Evolutionary conservation across 2,329 filamentous ascomycete genomes (phyloP).

Genomic region (Paracoccidioides brasiliensis): DNA sequence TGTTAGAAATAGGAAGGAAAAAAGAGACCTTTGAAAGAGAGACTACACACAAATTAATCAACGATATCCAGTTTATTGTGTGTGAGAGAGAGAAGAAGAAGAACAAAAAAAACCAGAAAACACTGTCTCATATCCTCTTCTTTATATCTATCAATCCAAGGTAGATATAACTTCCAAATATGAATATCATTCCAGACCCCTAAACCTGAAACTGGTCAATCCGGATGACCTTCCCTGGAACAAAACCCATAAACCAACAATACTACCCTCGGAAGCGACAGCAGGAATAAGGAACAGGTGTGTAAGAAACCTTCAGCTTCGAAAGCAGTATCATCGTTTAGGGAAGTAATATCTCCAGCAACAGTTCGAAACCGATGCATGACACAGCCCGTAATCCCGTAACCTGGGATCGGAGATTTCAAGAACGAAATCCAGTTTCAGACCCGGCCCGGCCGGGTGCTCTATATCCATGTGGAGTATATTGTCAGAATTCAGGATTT

Average conservation of each 20-base stretch:
- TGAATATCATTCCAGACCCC: background rate
- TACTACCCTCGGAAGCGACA: background rate
- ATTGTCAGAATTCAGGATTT: background rate
- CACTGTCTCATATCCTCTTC: background rate
- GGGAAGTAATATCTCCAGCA: background rate
- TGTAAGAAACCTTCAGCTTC: background rate
- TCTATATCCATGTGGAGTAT: background rate
- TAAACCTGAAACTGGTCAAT: background rate
- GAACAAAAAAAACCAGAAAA: background rate
- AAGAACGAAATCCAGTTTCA: background rate
- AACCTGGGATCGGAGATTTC: background rate
- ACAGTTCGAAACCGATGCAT: background rate
- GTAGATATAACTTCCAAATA: background rate
- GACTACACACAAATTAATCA: background rate
- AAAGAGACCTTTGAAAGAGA: background rate
- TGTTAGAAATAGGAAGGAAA: background rate
- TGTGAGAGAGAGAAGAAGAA: too few relatives aligned
- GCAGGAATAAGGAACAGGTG: background rate
- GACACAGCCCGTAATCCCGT: background rate
- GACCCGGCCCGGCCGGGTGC: background rate
- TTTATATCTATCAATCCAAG: conserved; percentile 10
- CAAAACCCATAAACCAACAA: background rate
- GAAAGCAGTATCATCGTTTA: background rate
- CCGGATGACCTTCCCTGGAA: background rate
- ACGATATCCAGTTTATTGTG: background rate